A percentile compares a stretch with the other conserved stretches of the same genome.
These are phyloP conservation scores for Talaromyces marneffei DNA, from an alignment of 2,329 filamentous ascomycete genomes.

Conservation along the genomic window DNA sequence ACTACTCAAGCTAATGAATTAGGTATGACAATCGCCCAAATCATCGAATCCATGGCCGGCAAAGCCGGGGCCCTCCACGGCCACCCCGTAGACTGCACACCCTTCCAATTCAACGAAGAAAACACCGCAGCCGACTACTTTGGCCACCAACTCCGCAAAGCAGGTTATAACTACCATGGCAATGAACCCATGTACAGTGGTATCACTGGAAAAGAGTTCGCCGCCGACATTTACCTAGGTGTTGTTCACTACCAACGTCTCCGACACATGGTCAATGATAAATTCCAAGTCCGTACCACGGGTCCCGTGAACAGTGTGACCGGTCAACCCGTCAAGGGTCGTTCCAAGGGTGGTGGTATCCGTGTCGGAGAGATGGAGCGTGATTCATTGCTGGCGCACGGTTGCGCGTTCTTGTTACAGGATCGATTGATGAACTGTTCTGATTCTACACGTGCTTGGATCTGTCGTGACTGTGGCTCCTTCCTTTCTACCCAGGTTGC, in stretches of 20 bases:
- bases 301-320: constrained; percentile 86
- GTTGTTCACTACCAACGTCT: constrained; percentile 98
- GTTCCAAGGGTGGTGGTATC: constrained; percentile 95
- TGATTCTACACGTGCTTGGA: constrained; percentile 82
- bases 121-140: constrained; percentile 92
- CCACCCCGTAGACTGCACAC: constrained; percentile 90
- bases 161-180: constrained; percentile 95
- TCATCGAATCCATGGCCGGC: constrained; percentile 91
- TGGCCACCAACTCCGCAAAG: constrained; percentile 88
- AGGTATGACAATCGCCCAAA: constrained; percentile 97
- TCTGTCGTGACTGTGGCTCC: constrained; percentile 82
- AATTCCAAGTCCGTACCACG: constrained; percentile 95
- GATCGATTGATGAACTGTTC: constrained; percentile 96
- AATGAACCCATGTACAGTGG: constrained; percentile 99
- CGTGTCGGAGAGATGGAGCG: constrained; percentile 99
- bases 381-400: constrained; percentile 89
- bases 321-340: constrained; percentile 93
- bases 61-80: constrained; percentile 93
- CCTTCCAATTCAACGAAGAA: constrained; percentile 89
- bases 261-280: constrained; percentile 99
- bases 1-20: constrained; percentile 6
- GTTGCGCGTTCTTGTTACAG: constrained; percentile 88
- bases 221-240: constrained; percentile 92
- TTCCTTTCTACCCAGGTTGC: constrained; percentile 75
- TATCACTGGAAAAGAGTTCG: constrained; percentile 89